phyloP scores from a whole-genome alignment of 305 asterid genomes.

The Galium porrigens region DNA sequence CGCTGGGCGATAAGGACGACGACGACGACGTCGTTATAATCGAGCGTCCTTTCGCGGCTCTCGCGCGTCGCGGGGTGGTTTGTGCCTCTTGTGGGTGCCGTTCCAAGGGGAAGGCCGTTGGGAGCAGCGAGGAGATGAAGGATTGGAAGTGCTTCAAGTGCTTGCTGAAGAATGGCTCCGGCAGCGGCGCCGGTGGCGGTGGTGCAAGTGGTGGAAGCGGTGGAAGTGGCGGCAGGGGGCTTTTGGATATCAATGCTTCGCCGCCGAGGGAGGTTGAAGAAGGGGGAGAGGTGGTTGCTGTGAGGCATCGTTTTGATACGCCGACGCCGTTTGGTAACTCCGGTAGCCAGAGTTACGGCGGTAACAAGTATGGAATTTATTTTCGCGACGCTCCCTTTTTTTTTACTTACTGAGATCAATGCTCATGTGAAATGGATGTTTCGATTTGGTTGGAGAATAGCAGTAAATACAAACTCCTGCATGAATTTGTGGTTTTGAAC shows the following conservation, averaged over 20 bases:
- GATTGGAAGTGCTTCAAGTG: conserved; percentile 18
- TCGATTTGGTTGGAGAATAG: not conserved
- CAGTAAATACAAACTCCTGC: no score
- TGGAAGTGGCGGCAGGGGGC: conserved; percentile 24
- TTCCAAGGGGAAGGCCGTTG: conserved; percentile 6
- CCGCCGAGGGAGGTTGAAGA: conserved; percentile 44
- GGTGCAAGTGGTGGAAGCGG: conserved; percentile 6
- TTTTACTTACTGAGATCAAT: not conserved
- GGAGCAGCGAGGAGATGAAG: not conserved
- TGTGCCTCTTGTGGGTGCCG: conserved; percentile 8
- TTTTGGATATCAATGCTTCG: conserved; percentile 42
- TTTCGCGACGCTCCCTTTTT: not conserved
- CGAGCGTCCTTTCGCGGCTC: conserved; percentile 15
- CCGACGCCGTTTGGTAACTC: not conserved
- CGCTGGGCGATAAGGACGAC: conserved; percentile 16
- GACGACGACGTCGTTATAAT: conserved; percentile 15
- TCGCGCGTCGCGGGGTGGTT: not conserved
- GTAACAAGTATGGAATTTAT: conserved; percentile 15
- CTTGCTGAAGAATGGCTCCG: conserved; percentile 8
- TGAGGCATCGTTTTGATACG: conserved; percentile 9
- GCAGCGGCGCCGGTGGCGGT: not conserved
- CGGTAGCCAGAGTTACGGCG: conserved; percentile 1
- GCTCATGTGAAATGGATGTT: not conserved
- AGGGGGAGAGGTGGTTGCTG: conserved; percentile 9
- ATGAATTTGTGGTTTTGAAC: not conserved